Base-by-base conservation (phyloP, 495 filamentous ascomycete species). In the Aspergillus egyptiacus region DNA sequence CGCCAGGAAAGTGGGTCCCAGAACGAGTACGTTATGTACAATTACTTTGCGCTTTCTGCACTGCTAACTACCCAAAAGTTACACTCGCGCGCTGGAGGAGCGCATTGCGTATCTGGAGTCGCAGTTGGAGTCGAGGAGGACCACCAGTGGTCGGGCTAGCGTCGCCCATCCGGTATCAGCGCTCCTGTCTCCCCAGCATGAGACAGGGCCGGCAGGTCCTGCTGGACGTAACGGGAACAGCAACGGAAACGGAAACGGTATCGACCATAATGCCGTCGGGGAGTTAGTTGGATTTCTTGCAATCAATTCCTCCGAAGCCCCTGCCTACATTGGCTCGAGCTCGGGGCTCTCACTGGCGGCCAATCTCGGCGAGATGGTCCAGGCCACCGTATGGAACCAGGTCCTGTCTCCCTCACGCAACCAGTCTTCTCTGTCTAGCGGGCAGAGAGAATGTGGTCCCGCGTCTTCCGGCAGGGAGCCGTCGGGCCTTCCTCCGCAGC, bases 361-460 rank as follows among this genome's bases (percentile, higher is more conserved):
- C 4, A 70, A 75, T 44, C 50, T 78, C 15, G 73, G 75, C 11
- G 73, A 78, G 45, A 77, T 78, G 73, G 75, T 76, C 17, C 73
- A 76, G 46, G 67, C 70, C 1, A 77, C 73, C 17, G 71, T 77
- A 7, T 77, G 72, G 72, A 75, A 74, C 44, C 74, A 77, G 48
- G 66, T 70, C 10, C 62, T 76, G 31, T 56, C 60, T 4, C 60
- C 63, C 5, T 66, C 67, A 8, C 58, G 65, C 28, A 59, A 63
- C 14, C 56, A 54, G 20, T 58, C 51, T 17, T 27, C 41, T 6
- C 14, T 25, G 2, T 20, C 42, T 22, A 46, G 27, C 7, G 51
- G 24, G n/a, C 27, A 17, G 15, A 37, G 39, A 14, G 23, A 0
- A 10, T 45, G 8, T 17, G 35, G 22, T 10, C 19, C 33, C 20